phyloP scores from a whole-genome alignment of 139 green algal species.

The Zygnema circumcarinatum region DNA sequence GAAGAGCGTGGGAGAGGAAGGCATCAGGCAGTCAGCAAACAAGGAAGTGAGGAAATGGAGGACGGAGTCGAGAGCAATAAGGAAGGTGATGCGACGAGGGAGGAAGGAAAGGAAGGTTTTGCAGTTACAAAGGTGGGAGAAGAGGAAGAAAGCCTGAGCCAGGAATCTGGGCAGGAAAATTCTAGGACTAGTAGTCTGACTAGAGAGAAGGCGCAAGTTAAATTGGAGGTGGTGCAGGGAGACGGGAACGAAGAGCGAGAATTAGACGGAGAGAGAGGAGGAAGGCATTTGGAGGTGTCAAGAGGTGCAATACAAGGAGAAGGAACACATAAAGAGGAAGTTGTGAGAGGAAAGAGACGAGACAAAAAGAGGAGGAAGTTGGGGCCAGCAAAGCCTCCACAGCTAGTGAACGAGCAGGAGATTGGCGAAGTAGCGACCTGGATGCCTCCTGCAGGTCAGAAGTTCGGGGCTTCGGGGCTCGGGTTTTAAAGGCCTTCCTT shows the following conservation, averaged over 20 bases:
- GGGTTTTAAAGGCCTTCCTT: too few species aligned
- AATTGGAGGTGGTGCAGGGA: background rate
- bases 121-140: background rate
- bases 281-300: background rate
- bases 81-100: background rate
- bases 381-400: background rate
- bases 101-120: background rate
- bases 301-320: background rate
- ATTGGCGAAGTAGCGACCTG: background rate
- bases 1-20: background rate
- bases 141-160: background rate
- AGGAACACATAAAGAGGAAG: background rate
- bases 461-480: too few species aligned
- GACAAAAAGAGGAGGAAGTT: constrained; percentile 15
- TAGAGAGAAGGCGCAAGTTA: background rate
- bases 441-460: constrained; percentile 12
- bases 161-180: background rate
- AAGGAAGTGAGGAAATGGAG: background rate
- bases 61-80: background rate
- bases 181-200: background rate
- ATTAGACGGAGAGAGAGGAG: background rate
- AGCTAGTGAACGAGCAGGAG: background rate
- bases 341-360: background rate
- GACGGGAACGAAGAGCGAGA: background rate
- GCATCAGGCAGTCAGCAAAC: background rate